Evolutionary conservation across 163 green algal genomes (phyloP).

Genomic region (Volvox carteri): DNA sequence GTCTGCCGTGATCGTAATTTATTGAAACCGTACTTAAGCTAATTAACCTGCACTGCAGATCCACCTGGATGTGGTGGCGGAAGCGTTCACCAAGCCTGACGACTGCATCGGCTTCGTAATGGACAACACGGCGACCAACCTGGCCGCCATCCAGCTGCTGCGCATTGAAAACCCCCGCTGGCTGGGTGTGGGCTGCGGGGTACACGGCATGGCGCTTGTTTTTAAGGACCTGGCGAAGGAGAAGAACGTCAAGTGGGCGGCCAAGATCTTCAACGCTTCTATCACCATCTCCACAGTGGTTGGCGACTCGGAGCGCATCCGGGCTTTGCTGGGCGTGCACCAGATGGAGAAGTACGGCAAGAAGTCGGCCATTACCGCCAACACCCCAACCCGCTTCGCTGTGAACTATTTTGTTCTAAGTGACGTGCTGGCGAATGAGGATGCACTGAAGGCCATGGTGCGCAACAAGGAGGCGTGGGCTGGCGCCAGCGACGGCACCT

Average conservation of each 20-base stretch:
- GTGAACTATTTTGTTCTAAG: neutral
- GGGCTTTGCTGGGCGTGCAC: neutral
- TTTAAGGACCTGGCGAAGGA: neutral
- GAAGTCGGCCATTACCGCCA: neutral
- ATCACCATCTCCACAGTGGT: neutral
- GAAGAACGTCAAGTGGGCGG: neutral
- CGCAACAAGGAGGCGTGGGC: neutral
- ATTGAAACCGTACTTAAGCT: too few relatives aligned
- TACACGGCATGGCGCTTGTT: neutral
- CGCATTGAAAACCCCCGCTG: neutral
- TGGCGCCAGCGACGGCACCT: neutral
- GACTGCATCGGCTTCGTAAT: neutral
- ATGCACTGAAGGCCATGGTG: neutral
- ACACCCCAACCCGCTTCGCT: neutral
- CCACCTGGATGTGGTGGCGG: neutral
- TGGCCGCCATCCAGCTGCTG: neutral
- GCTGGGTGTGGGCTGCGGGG: neutral
- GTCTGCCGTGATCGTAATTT: too few relatives aligned
- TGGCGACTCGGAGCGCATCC: neutral
- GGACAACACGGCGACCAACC: neutral
- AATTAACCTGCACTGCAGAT: too few relatives aligned
- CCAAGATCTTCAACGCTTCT: neutral
- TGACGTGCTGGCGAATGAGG: neutral
- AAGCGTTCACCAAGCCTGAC: neutral
- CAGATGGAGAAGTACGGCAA: neutral